Evolutionary conservation across 495 filamentous ascomycete species (phyloP).

Genomic region (Annulohypoxylon bovei): DNA sequence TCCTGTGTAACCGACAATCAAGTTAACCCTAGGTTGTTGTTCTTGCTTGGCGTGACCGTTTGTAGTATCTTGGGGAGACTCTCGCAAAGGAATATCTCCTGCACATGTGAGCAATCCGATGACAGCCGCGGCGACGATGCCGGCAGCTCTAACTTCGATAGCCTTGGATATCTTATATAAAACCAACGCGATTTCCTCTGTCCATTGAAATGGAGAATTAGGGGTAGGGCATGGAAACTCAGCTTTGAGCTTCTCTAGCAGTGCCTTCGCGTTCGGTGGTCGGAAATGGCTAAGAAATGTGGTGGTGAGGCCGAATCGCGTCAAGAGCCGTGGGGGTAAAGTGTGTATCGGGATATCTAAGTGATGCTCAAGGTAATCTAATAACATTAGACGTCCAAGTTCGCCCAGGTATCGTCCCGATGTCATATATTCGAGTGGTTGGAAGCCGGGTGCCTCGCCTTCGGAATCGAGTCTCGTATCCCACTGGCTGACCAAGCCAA

Average conservation of each 20-base stretch:
- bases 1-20: conserved; percentile 81
- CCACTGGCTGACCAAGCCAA: conserved; percentile 76
- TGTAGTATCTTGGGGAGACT: conserved; percentile 16
- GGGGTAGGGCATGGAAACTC: conserved; percentile 63
- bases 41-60: conserved; percentile 5
- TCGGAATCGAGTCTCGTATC: conserved; percentile 71
- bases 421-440: conserved; percentile 90
- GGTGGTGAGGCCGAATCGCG: conserved; percentile 74
- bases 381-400: conserved; percentile 75
- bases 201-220: conserved; percentile 66
- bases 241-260: conserved; percentile 61
- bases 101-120: conserved; percentile 74
- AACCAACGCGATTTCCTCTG: conserved; percentile 60
- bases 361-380: conserved; percentile 69
- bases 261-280: conserved; percentile 58
- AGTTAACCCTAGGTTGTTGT: conserved; percentile 57
- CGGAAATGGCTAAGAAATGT: conserved; percentile 74
- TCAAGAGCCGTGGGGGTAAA: conserved; percentile 68
- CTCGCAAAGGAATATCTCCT: conserved; percentile 64
- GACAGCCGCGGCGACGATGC: conserved; percentile 75
- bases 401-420: conserved; percentile 85
- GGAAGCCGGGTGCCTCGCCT: conserved; percentile 79
- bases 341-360: conserved; percentile 48
- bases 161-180: conserved; percentile 70
- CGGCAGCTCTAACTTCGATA: conserved; percentile 74